Conservation (phyloP, 2,329 filamentous ascomycete genomes). For the Monilinia polystroma region DNA sequence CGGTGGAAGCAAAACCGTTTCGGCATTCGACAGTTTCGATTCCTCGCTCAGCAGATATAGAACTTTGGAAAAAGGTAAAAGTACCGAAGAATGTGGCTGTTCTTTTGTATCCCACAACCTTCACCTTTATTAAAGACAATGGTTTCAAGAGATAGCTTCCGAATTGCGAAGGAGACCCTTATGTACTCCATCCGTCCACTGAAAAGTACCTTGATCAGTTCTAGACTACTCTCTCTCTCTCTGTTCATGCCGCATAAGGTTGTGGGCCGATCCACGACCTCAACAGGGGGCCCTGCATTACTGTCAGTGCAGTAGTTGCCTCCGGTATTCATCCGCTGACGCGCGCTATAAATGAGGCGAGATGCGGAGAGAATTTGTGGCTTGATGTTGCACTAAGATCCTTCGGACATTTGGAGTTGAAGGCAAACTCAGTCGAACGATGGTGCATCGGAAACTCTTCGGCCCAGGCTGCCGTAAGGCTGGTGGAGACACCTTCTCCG, state of each 20-base stretch:
- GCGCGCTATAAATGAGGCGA: neutral
- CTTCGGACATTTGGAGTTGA: neutral
- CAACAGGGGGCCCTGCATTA: neutral
- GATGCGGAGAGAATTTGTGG: neutral
- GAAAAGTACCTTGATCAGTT: neutral
- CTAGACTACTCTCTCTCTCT: neutral
- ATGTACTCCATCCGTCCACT: neutral
- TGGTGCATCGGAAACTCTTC: neutral
- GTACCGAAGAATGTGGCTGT: neutral
- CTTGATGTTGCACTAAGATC: neutral
- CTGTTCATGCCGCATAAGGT: neutral
- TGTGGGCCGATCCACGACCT: neutral
- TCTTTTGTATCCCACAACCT: neutral
- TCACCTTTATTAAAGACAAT: neutral
- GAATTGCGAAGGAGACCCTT: neutral
- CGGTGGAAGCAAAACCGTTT: neutral
- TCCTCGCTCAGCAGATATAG: neutral
- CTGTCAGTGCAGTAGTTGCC: neutral
- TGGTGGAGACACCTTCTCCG: neutral
- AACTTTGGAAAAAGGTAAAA: neutral
- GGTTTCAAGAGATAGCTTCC: neutral
- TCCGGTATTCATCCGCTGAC: neutral
- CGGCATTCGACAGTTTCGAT: neutral
- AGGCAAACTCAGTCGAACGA: neutral
- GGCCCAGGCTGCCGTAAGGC: neutral